Percentiles rank a stretch among this genome's conserved stretches.
Conservation (phyloP, 2,329 filamentous ascomycete genomes). For the Colletotrichum australisinense region DNA sequence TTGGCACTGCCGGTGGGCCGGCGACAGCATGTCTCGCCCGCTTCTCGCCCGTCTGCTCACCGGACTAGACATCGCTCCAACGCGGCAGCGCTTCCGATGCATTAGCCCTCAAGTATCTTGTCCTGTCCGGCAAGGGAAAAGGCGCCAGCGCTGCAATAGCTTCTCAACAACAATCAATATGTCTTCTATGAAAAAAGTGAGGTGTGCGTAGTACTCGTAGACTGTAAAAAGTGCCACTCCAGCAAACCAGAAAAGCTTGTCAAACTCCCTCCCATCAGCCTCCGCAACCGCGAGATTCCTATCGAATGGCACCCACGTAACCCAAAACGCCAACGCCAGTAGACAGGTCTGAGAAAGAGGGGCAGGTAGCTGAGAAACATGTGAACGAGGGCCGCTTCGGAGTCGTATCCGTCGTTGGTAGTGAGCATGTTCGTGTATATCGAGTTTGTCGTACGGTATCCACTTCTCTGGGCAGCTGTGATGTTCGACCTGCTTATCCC, state of each 20-base stretch:
- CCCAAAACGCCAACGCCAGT: conserved; percentile 37
- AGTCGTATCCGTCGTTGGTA: not conserved
- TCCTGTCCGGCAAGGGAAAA: not conserved
- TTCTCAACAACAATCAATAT: conserved; percentile 35
- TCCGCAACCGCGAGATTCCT: conserved; percentile 30
- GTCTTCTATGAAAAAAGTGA: conserved; percentile 28
- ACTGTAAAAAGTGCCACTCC: conserved; percentile 30
- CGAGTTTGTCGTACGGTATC: conserved; percentile 20
- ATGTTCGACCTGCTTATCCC: not conserved
- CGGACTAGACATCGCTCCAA: conserved; percentile 12
- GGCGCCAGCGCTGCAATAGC: not conserved
- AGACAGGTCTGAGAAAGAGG: conserved; percentile 20
- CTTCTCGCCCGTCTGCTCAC: conserved; percentile 4
- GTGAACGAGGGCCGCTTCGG: conserved; percentile 14
- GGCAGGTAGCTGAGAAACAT: conserved; percentile 10
- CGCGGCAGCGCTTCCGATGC: conserved; percentile 17
- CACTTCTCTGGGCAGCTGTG: conserved; percentile 5
- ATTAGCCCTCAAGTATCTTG: conserved; percentile 9
- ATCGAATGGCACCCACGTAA: conserved; percentile 28
- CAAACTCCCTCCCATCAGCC: conserved; percentile 35
- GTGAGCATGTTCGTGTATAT: not conserved
- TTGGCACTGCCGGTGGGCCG: not conserved
- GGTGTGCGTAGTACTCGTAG: conserved; percentile 21
- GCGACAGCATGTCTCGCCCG: conserved; percentile 1
- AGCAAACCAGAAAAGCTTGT: conserved; percentile 30